A percentile compares a stretch with the other conserved stretches of the same genome.
These are phyloP conservation scores for Plectosphaerella cucumerina DNA, from an alignment of 2,329 filamentous ascomycete genomes.

Conservation along the genomic window DNA sequence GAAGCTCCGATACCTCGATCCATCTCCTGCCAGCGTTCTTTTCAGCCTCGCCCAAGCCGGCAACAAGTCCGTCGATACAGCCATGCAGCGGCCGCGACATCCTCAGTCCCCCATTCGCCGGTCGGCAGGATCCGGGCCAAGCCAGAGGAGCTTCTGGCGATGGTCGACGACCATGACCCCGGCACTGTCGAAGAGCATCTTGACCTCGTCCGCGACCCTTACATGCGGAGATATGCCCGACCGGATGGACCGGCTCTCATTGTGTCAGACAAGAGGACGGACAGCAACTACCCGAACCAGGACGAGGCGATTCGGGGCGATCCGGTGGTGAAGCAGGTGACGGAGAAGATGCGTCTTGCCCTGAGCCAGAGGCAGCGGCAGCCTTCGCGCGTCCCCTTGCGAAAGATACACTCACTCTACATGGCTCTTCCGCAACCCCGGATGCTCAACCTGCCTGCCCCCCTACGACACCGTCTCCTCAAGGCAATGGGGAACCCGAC, in stretches of 20 bases:
- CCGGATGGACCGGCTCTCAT: constrained; percentile 42
- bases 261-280: constrained; percentile 46
- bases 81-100: constrained; percentile 11
- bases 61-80: constrained; percentile 6
- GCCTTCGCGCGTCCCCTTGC: constrained; percentile 34
- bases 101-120: neutral
- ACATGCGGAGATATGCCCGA: constrained; percentile 48
- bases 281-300: constrained; percentile 40
- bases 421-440: constrained; percentile 45
- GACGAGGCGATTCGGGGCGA: constrained; percentile 32
- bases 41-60: constrained; percentile 1
- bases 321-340: constrained; percentile 26
- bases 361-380: constrained; percentile 37
- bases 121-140: constrained; percentile 1
- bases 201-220: constrained; percentile 47
- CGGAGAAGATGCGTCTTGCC: constrained; percentile 35
- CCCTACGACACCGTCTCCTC: constrained; percentile 60
- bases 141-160: constrained; percentile 41
- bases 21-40: constrained; percentile 8
- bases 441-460: constrained; percentile 43
- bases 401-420: constrained; percentile 46
- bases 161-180: constrained; percentile 47
- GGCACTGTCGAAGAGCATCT: constrained; percentile 49
- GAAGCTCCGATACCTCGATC: constrained; percentile 12
- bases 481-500: constrained; percentile 63